These are phyloP conservation scores for Begonia peltatifolia DNA, from an alignment of 306 rosid species.

Conservation along the genomic window DNA sequence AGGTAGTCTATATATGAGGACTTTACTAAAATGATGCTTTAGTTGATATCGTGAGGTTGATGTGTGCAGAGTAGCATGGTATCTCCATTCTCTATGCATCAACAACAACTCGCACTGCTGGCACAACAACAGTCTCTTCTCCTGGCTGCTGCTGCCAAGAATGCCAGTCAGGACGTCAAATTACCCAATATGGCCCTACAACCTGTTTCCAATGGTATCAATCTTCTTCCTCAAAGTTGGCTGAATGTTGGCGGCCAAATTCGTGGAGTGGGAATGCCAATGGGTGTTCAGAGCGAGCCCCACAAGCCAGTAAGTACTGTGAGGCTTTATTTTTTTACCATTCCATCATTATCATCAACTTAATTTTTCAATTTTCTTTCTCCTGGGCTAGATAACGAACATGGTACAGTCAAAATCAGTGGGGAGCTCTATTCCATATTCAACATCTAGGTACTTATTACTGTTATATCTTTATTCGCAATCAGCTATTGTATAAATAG, in stretches of 20 bases:
- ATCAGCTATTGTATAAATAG: too few species aligned
- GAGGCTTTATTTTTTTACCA: too few species aligned
- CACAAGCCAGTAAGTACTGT: conserved; percentile 13
- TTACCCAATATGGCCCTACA: conserved; percentile 29
- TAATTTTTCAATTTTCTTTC: conserved; percentile 20
- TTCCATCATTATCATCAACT: conserved; percentile 7
- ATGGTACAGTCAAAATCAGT: conserved; percentile 26
- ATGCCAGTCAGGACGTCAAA: conserved; percentile 36
- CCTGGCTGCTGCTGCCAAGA: conserved; percentile 75
- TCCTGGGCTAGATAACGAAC: conserved; percentile 33
- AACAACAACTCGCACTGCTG: conserved; percentile 85
- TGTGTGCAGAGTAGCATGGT: conserved; percentile 65
- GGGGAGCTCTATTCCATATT: conserved; percentile 56
- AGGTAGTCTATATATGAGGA: not conserved
- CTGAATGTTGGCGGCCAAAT: conserved; percentile 42
- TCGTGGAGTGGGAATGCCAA: conserved; percentile 46
- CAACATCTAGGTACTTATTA: conserved; percentile 54
- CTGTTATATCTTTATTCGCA: too few species aligned
- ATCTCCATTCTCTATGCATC: conserved; percentile 85
- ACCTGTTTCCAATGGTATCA: conserved; percentile 31
- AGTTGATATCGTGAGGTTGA: too few species aligned
- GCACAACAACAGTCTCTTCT: conserved; percentile 87
- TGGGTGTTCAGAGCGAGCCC: conserved; percentile 40
- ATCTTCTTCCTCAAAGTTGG: conserved; percentile 55
- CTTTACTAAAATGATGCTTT: not conserved